Base-by-base conservation (phyloP, 75 land plant species). In the Selaginella moellendorffii region DNA sequence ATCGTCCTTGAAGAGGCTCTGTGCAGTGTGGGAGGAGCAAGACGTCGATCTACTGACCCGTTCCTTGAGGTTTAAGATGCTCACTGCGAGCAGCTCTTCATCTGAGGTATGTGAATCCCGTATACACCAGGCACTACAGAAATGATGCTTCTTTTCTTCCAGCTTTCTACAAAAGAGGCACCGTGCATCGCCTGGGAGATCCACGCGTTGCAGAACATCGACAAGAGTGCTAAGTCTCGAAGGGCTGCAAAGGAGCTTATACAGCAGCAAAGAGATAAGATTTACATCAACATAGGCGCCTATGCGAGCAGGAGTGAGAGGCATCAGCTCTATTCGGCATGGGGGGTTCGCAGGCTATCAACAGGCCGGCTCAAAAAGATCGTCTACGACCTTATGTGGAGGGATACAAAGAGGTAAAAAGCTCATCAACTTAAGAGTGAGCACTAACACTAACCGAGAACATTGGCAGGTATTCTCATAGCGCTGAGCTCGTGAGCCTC, bases 341-440 rank as follows among this genome's bases (percentile, higher is more conserved):
- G 76, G 71, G 66, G 66, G n/a, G 67, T 74, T 20, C 62, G 56
- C 12, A 53, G 29, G 26, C 24, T 68, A 22, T 53, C 61, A 12
- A 53, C 28, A 9, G 70, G 66, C 8, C 51, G 76, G 63, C 64
- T 74, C 22, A 68, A 56, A 54, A 74, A 68, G 67, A 54, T 74
- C 28, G 54, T 74, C 26, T 68, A 74, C 54, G 76, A 68, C 12
- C 29, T 74, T n/a, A n/a, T n/a, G n/a, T n/a, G n/a, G 71, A 74
- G 46, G 29, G 71, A 74, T 74, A 70, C 76, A 54, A 62, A 63
- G 29, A 68, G 76, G 76, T 72, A 28, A n/a, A n/a, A n/a, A n/a
- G n/a, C n/a, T n/a, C n/a, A n/a, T n/a, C n/a, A n/a, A n/a, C n/a
- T n/a, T n/a, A n/a, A n/a, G n/a, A n/a, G n/a, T n/a, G n/a, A n/a